Percentiles rank a stretch among this genome's conserved stretches.
These are phyloP conservation scores for Aspergillus nomiae DNA, from an alignment of 2,329 filamentous ascomycete species.

Conservation along the genomic window DNA sequence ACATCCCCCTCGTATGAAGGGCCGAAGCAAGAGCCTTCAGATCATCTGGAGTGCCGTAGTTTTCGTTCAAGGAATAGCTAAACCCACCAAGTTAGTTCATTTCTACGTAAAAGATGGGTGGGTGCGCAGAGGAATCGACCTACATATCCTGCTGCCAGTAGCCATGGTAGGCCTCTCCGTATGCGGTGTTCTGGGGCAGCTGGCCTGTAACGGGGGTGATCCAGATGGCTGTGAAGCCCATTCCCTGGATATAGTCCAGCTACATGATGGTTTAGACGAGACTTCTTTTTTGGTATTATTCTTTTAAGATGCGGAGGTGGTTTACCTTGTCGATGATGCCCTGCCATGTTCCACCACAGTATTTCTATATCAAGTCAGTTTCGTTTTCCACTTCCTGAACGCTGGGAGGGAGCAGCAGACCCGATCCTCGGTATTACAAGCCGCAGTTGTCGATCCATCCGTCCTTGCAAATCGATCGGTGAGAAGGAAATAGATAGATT, in stretches of 20 bases:
- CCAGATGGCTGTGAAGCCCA: slow-evolving; percentile 54
- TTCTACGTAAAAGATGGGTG: not conserved
- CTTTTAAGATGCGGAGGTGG: too few species aligned
- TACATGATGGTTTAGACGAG: slow-evolving; percentile 28
- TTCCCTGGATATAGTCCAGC: slow-evolving; percentile 53
- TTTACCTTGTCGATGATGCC: slow-evolving; percentile 46
- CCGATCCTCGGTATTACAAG: slow-evolving; percentile 29
- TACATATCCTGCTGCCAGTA: slow-evolving; percentile 54
- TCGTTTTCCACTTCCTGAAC: not conserved
- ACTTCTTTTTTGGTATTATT: too few species aligned
- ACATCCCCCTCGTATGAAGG: slow-evolving; percentile 59
- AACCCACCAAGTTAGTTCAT: not conserved
- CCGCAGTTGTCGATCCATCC: slow-evolving; percentile 40
- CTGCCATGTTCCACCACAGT: slow-evolving; percentile 55
- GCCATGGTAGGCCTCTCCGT: slow-evolving; percentile 50
- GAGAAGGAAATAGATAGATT: slow-evolving; percentile 50
- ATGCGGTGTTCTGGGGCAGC: slow-evolving; percentile 35
- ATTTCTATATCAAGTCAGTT: slow-evolving; percentile 25
- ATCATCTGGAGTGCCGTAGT: slow-evolving; percentile 62
- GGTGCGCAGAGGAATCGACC: not conserved
- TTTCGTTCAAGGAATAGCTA: slow-evolving; percentile 55
- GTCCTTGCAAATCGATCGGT: slow-evolving; percentile 49
- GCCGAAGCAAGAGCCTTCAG: slow-evolving; percentile 59
- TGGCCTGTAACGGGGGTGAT: slow-evolving; percentile 50
- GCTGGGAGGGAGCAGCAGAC: slow-evolving; percentile 14